Percentiles rank a stretch among this genome's conserved stretches.
Conservation (phyloP, 768 basidiomycete species). For the Dendrothele bispora region DNA sequence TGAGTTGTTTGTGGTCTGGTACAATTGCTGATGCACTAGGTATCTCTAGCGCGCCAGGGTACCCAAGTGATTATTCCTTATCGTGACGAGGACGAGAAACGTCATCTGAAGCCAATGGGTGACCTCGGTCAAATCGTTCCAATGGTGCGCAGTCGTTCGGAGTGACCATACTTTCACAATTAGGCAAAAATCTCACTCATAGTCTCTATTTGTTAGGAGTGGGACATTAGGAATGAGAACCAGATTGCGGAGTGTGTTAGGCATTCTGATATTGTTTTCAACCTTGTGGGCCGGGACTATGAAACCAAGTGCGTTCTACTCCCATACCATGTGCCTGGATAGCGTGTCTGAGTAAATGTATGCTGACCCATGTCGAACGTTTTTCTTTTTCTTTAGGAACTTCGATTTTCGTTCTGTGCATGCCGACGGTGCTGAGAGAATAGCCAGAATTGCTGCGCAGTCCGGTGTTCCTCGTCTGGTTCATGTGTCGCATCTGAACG, state of each 20-base stretch:
- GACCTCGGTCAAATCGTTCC: slow-evolving; percentile 96
- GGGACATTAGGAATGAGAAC: slow-evolving; percentile 87
- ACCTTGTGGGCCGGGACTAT: slow-evolving; percentile 91
- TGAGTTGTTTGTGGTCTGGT: slow-evolving; percentile 9
- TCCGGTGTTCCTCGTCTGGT: slow-evolving; percentile 82
- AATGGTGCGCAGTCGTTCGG: slow-evolving; percentile 57
- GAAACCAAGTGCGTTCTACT: slow-evolving; percentile 79
- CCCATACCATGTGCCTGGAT: slow-evolving; percentile 3
- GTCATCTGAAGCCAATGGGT: slow-evolving; percentile 89
- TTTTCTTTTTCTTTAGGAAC: slow-evolving; percentile 57
- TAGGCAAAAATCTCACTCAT: slow-evolving; percentile 9
- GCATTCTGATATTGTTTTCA: slow-evolving; percentile 96
- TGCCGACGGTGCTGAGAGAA: slow-evolving; percentile 77
- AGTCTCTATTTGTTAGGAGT: slow-evolving; percentile 61
- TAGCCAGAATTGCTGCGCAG: slow-evolving; percentile 80
- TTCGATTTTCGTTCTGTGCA: slow-evolving; percentile 83
- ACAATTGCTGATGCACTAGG: slow-evolving; percentile 1
- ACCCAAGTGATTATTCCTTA: slow-evolving; percentile 95
- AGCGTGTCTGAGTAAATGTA: slow-evolving; percentile 10
- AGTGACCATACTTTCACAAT: not conserved
- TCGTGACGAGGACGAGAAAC: slow-evolving; percentile 90
- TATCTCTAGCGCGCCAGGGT: slow-evolving; percentile 77
- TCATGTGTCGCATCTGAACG: slow-evolving; percentile 95
- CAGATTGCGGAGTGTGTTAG: slow-evolving; percentile 93
- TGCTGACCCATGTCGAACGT: slow-evolving; percentile 3